Conservation (phyloP, 352 stramenopile species). For the Globisporangium heterothallicum region DNA sequence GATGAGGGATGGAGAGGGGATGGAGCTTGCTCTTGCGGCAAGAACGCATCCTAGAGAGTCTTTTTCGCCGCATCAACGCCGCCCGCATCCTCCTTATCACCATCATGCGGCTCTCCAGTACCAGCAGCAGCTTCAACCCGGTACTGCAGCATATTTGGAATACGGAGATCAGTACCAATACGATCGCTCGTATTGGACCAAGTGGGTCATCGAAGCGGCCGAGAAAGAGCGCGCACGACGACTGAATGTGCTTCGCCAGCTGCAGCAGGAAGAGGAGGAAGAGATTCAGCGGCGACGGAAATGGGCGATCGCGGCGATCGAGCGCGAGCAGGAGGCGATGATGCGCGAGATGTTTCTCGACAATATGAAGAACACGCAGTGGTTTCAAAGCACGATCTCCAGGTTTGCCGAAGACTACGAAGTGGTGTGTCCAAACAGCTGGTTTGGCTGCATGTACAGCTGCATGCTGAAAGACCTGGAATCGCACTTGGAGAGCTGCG, state of each 20-base stretch:
- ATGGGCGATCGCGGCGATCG: constrained; percentile 76
- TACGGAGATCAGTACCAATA: constrained; percentile 2
- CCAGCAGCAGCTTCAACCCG: neutral
- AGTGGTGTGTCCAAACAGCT: constrained; percentile 81
- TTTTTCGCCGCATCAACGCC: neutral
- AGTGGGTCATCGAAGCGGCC: constrained; percentile 75
- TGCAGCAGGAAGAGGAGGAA: constrained; percentile 72
- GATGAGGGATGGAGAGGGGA: too few relatives aligned
- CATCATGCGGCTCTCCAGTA: neutral
- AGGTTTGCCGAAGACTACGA: constrained; percentile 77
- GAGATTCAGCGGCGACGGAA: constrained; percentile 55
- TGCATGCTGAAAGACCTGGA: constrained; percentile 82
- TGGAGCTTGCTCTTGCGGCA: too few relatives aligned
- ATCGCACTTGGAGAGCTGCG: constrained; percentile 54
- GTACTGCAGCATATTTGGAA: neutral
- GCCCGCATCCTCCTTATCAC: neutral
- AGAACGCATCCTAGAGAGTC: neutral
- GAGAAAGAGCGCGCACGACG: constrained; percentile 72
- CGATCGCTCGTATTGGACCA: constrained; percentile 74
- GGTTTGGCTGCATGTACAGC: constrained; percentile 82
- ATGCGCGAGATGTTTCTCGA: constrained; percentile 82
- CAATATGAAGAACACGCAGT: constrained; percentile 88
- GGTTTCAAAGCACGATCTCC: constrained; percentile 83
- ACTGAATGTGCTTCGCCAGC: constrained; percentile 55
- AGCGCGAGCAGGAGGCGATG: constrained; percentile 77